These are phyloP conservation scores for Pseudonitzschia multiseries DNA, from an alignment of 108 stramenopile species.

Conservation along the genomic window DNA sequence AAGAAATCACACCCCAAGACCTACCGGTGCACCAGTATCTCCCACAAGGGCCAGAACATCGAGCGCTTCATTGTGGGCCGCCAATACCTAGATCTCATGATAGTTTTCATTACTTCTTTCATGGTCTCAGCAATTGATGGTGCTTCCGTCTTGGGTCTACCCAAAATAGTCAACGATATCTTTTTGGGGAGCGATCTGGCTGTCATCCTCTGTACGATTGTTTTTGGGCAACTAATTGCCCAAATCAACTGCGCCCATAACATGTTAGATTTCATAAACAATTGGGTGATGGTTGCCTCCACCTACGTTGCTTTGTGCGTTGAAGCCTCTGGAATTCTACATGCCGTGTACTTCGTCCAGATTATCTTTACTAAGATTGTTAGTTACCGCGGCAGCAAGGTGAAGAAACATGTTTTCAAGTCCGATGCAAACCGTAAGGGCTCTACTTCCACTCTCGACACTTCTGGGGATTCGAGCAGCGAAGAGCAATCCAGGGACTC, in stretches of 20 bases:
- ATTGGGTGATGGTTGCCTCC: slow-evolving; percentile 53
- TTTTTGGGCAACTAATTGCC: slow-evolving; percentile 57
- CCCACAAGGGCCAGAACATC: slow-evolving; percentile 68
- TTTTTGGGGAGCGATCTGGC: slow-evolving; percentile 57
- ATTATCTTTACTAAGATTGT: slow-evolving; percentile 41
- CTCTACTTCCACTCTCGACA: not conserved
- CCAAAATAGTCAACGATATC: slow-evolving; percentile 30
- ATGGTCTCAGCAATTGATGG: slow-evolving; percentile 43
- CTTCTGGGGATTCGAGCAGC: not conserved
- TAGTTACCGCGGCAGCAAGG: slow-evolving; percentile 10
- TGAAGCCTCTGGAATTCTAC: slow-evolving; percentile 66
- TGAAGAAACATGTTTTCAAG: not conserved
- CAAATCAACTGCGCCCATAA: slow-evolving; percentile 47
- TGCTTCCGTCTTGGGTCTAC: slow-evolving; percentile 40
- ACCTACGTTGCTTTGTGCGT: slow-evolving; percentile 51
- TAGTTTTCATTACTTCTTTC: slow-evolving; percentile 60
- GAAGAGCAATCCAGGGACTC: not conserved
- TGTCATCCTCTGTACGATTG: slow-evolving; percentile 55
- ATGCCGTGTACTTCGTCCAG: slow-evolving; percentile 62
- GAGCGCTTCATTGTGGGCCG: slow-evolving; percentile 70
- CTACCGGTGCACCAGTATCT: slow-evolving; percentile 41
- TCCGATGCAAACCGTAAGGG: not conserved
- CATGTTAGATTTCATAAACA: slow-evolving; percentile 84
- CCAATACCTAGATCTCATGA: slow-evolving; percentile 61
- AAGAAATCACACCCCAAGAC: slow-evolving; percentile 50